Percentiles rank a stretch among this genome's conserved stretches.
Conservation (phyloP, 1,139 yeast species). For the Kluyveromyces sp. region DNA sequence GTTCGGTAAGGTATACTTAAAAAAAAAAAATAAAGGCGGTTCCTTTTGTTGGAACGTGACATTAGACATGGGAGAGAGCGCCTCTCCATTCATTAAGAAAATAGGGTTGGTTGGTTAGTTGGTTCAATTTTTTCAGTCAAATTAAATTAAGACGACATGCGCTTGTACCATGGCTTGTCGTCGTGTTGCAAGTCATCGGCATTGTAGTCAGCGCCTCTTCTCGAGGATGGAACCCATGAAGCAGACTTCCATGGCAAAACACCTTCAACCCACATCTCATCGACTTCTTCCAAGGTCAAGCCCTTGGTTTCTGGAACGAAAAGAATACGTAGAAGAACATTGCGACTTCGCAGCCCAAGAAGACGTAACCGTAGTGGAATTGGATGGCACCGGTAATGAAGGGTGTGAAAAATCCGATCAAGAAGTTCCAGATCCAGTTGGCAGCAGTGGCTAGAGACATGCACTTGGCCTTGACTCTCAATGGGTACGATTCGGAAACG, state of each 20-base stretch:
- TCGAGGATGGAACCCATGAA: slow-evolving; percentile 24
- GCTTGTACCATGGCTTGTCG: slow-evolving; percentile 24
- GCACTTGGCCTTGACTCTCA: slow-evolving; percentile 70
- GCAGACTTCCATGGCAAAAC: slow-evolving; percentile 26
- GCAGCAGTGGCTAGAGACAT: slow-evolving; percentile 67
- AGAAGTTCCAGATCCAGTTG: slow-evolving; percentile 75
- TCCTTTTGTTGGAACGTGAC: too few relatives aligned
- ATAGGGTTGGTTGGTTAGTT: too few relatives aligned
- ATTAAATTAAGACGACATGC: slow-evolving; percentile 9
- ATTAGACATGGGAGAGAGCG: too few relatives aligned
- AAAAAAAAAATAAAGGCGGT: too few relatives aligned
- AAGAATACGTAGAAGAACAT: slow-evolving; percentile 58
- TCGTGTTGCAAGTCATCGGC: slow-evolving; percentile 20
- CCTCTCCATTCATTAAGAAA: too few relatives aligned
- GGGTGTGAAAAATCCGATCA: slow-evolving; percentile 69
- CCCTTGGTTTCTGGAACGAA: slow-evolving; percentile 67
- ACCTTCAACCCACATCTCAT: slow-evolving; percentile 41
- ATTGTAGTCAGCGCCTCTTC: slow-evolving; percentile 21
- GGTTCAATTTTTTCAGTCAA: too few relatives aligned
- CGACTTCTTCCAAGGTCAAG: slow-evolving; percentile 63
- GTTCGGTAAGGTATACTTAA: too few relatives aligned
- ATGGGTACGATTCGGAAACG: slow-evolving; percentile 69
- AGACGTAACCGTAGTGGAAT: slow-evolving; percentile 66
- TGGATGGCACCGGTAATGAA: slow-evolving; percentile 50
- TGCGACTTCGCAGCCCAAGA: slow-evolving; percentile 59